Conservation (phyloP, 1,284 basidiomycete genomes). For the Pisolithus thermaeus region DNA sequence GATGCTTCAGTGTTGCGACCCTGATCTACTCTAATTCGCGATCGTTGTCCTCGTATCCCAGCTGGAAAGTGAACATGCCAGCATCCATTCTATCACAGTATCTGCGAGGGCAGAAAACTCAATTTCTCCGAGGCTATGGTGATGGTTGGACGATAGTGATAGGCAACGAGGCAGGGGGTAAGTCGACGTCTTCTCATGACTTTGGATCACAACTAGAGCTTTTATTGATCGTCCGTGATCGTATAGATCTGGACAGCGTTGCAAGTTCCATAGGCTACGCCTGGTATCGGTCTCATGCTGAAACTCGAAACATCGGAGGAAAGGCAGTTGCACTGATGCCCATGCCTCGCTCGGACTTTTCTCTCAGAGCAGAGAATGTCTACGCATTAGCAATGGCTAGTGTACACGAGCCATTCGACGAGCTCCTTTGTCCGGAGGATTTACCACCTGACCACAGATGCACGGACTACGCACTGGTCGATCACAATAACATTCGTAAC, state of each 20-base stretch:
- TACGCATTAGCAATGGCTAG: constrained; percentile 61
- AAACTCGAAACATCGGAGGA: constrained; percentile 34
- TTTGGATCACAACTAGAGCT: background rate
- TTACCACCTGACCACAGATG: constrained; percentile 39
- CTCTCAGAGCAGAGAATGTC: constrained; percentile 83
- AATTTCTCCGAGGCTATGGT: constrained; percentile 37
- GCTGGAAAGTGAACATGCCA: constrained; percentile 15
- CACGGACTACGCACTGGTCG: constrained; percentile 75
- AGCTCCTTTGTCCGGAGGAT: constrained; percentile 59
- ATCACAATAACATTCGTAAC: constrained; percentile 79
- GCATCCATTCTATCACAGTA: constrained; percentile 31
- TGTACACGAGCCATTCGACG: constrained; percentile 39
- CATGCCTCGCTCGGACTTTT: constrained; percentile 63
- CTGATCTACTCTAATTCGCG: background rate
- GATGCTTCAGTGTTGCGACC: background rate
- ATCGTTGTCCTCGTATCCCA: background rate
- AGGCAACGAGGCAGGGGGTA: constrained; percentile 92
- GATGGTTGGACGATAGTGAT: constrained; percentile 76
- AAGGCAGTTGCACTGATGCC: constrained; percentile 68
- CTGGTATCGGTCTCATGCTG: constrained; percentile 48
- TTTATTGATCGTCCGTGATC: constrained; percentile 3
- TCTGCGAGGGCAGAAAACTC: constrained; percentile 33
- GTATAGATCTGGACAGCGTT: constrained; percentile 80
- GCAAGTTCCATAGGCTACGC: constrained; percentile 81
- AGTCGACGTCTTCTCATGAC: constrained; percentile 15